Evolutionary conservation across 169 alveolate genomes (phyloP), one percentile per base, ranked within the genome.

Genomic region (Eimeria necatrix): DNA sequence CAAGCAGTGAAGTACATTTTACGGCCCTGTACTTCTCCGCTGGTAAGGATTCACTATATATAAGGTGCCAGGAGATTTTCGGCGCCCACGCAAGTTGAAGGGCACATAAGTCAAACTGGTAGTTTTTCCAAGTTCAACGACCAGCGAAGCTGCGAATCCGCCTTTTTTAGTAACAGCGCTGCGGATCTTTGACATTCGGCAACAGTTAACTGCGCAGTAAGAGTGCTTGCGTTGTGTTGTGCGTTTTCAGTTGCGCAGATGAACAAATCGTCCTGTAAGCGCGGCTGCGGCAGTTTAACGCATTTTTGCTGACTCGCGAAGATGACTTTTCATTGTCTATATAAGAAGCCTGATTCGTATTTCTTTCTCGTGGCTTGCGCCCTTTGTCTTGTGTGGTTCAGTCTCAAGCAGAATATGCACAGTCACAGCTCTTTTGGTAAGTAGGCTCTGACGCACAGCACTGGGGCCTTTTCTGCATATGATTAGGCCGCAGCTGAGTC

Each of bases 331-430:
- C 84, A 46, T 73, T 10, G n/a, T 26, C 53, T 5, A 2, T n/a
- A 52, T 8, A 20, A 14, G 56, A 46, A 5, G 1, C 18, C 41
- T 24, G 41, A 24, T 73, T 24, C 48, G 56, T 73, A 73, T 46
- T 9, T 56, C 10, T 56, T 9, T 56, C 9, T 64, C 20, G 12
- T 64, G 14, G 56, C 12, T 18, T 73, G 2, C 24, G 53, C 22
- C 20, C 49, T 73, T 73, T 73, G 12, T 32, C 9, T 18, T 73
- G 10, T 73, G 84, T 32, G 16, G 26, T 73, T 52, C 91, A 83
- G 91, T 59, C 41, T 83, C 76, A 32, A 83, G 78, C 49, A 59
- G 91, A 49, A 56, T 83, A 52, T 83, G 91, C 91, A 83, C 26
- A 26, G 41, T 83, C 91, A 83, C 52, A 68, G 73, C 91, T 8